Percentiles rank a stretch among this genome's conserved stretches.
These are phyloP conservation scores for Dichotomopilus funicola DNA, from an alignment of 2,329 filamentous ascomycete species.

Conservation along the genomic window DNA sequence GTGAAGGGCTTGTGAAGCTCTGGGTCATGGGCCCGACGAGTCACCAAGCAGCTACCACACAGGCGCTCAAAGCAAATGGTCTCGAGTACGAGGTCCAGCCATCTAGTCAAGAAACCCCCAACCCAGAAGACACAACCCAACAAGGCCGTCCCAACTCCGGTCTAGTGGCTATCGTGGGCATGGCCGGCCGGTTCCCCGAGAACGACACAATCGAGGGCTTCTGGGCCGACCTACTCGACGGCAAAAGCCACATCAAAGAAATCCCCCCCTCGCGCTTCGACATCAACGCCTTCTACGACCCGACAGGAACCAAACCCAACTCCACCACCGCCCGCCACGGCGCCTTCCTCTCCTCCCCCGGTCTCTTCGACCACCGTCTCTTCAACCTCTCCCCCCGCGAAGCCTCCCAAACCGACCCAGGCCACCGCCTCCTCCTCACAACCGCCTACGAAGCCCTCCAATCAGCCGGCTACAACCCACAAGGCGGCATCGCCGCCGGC, in stretches of 20 bases:
- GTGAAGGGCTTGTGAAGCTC: background rate
- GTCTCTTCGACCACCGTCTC: background rate
- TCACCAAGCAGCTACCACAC: background rate
- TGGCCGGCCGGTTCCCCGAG: background rate
- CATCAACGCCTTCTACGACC: background rate
- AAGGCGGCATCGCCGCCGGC: too few relatives aligned
- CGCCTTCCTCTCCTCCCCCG: background rate
- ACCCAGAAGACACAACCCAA: too few relatives aligned
- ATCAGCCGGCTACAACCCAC: background rate
- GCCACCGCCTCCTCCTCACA: background rate
- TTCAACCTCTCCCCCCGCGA: slow-evolving; percentile 1
- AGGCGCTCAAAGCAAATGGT: background rate
- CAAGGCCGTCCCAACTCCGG: background rate
- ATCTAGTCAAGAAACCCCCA: background rate
- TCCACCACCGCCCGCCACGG: background rate
- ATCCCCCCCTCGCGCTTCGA: background rate
- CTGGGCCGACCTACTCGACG: background rate
- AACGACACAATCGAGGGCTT: background rate
- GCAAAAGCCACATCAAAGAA: background rate
- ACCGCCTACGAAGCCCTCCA: background rate
- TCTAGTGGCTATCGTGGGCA: background rate
- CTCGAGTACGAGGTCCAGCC: background rate
- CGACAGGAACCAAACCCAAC: background rate
- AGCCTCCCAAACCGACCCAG: background rate
- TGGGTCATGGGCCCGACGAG: background rate